A percentile compares a stretch with the other conserved stretches of the same genome.
phyloP scores from a whole-genome alignment of 1,284 basidiomycete species.

The Cutaneotrichosporon daszewskae region DNA sequence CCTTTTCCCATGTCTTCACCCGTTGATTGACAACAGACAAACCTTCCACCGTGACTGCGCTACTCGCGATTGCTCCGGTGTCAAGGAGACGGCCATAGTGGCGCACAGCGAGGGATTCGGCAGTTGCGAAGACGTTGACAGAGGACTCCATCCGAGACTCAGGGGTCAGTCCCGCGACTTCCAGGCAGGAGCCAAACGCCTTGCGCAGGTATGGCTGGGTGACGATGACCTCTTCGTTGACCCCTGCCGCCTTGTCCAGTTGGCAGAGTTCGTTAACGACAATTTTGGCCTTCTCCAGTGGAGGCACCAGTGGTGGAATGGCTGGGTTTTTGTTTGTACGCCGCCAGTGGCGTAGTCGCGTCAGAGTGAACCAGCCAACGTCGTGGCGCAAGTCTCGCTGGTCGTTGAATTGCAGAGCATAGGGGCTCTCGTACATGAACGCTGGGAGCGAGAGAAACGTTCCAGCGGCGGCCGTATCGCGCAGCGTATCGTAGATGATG shows the following conservation, averaged over 20 bases:
- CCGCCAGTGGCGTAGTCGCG: conserved; percentile 37
- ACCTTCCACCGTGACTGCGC: conserved; percentile 15
- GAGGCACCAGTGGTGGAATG: background rate
- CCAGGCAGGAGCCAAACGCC: conserved; percentile 21
- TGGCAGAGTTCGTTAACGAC: conserved; percentile 19
- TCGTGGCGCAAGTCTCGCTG: conserved; percentile 33
- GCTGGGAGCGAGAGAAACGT: conserved; percentile 19
- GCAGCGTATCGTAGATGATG: conserved; percentile 25
- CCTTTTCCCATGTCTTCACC: conserved; percentile 12
- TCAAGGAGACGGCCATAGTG: conserved; percentile 29
- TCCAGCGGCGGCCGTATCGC: conserved; percentile 8
- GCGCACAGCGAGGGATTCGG: conserved; percentile 12
- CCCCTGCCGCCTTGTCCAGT: conserved; percentile 23
- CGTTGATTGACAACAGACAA: conserved; percentile 14
- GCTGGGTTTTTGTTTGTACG: conserved; percentile 3
- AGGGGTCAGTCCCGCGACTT: conserved; percentile 6
- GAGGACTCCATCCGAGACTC: conserved; percentile 5
- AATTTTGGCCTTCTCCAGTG: conserved; percentile 15
- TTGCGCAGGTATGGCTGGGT: conserved; percentile 27
- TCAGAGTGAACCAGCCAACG: conserved; percentile 36
- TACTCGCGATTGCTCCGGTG: conserved; percentile 16
- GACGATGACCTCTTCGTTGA: conserved; percentile 22
- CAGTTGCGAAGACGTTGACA: conserved; percentile 18
- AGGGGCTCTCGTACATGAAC: conserved; percentile 32
- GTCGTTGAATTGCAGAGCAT: conserved; percentile 40